Evolutionary conservation across 331 rosid species (phyloP).

Genomic region (Acacia concinna): DNA sequence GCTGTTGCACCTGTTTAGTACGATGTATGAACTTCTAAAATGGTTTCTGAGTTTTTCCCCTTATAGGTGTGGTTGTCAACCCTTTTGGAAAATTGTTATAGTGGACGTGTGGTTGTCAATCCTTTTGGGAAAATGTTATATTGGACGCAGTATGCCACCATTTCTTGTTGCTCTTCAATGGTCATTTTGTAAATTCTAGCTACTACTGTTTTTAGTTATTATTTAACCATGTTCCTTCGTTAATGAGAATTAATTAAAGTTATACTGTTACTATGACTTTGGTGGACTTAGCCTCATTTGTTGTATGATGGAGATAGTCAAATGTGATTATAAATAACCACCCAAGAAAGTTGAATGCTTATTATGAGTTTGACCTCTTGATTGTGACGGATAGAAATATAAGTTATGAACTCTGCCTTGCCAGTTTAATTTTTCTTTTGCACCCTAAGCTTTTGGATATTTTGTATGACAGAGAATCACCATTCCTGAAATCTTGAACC

Average conservation of each 20-base stretch:
- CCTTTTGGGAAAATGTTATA: neutral
- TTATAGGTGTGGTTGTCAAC: neutral
- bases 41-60: neutral
- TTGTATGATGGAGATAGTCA: neutral
- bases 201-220: neutral
- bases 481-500: constrained; percentile 80
- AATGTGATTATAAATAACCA: neutral
- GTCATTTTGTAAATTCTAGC: neutral
- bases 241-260: neutral
- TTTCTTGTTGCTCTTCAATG: neutral
- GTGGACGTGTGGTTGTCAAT: neutral
- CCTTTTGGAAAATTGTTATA: neutral
- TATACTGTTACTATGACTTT: neutral
- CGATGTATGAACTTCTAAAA: neutral
- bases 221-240: neutral
- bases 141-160: neutral
- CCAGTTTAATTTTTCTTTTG: neutral
- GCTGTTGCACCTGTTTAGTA: neutral
- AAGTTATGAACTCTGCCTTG: constrained; percentile 7
- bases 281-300: neutral
- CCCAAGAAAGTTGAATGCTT: neutral
- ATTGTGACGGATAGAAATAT: constrained; percentile 14
- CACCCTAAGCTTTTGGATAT: constrained; percentile 26
- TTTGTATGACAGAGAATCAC: constrained; percentile 67
- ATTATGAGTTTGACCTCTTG: constrained; percentile 15